Base-by-base conservation (phyloP, 148 eudicot genomes). In the Vaccinium darrowii region DNA sequence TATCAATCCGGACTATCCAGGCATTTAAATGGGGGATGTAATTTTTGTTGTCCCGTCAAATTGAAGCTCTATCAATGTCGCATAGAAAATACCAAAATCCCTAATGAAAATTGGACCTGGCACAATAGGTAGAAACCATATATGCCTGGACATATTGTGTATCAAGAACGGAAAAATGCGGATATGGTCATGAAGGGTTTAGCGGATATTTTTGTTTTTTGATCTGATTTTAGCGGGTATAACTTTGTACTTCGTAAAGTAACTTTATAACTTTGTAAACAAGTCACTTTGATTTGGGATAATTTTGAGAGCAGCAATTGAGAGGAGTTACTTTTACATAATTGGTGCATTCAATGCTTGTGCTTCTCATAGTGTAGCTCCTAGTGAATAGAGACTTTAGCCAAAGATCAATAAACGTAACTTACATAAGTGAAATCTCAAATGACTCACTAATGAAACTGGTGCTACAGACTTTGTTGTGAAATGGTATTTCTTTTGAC, bases 311-410 rank as follows among this genome's bases (percentile, higher is more conserved):
- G 12, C 69, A 63, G 23, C 67, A 19, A 19, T 60, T 60, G 25
- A 63, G 69, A 63, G 69, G 69, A 21, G 69, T 63, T n/a, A n/a
- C 69, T 63, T n/a, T n/a, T 63, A 63, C 25, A 63, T 63, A n/a
- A n/a, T 63, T 63, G 69, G 12, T 13, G 2, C 53, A 51, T 8
- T 51, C 53, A 51, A 7, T 51, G 53, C 53, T 51, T 51, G 53
- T 51, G 53, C 8, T 51, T 51, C 53, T 51, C 53, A 51, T 54
- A 54, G 2, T 54, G 16, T 54, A 54, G 16, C 58, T 54, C 58
- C 58, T 54, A 13, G 16, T 54, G 14, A 54, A 9, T 52, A 0
- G 56, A 52, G 16, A 12, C 58, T 12, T 67, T 11, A 67, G 73
- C 74, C 39, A 69, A 67, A 27, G 74, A 30, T 69, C 39, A 36